Percentiles rank a stretch among this genome's conserved stretches.
phyloP scores from a whole-genome alignment of 2,329 filamentous ascomycete genomes.

The Monilinia laxa region DNA sequence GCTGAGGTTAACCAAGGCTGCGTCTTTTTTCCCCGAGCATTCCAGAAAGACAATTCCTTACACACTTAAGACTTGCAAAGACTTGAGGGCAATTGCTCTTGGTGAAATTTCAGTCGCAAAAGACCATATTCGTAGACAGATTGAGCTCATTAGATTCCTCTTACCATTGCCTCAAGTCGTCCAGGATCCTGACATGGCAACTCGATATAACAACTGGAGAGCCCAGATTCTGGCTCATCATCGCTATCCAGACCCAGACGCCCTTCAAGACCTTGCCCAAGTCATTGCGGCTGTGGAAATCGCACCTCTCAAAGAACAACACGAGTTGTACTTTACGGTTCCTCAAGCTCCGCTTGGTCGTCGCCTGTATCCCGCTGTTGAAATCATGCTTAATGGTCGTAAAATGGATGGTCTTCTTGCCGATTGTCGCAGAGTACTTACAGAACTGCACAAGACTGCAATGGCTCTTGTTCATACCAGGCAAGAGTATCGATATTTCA shows the following conservation, averaged over 20 bases:
- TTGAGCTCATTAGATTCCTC: not conserved
- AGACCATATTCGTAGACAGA: not conserved
- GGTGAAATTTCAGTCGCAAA: not conserved
- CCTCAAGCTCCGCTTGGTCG: not conserved
- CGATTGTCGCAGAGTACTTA: not conserved
- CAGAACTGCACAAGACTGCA: not conserved
- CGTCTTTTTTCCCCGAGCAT: not conserved
- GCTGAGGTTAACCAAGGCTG: not conserved
- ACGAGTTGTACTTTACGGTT: not conserved
- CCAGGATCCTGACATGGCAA: not conserved
- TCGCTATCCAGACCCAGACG: not conserved
- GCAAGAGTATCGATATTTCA: constrained; percentile 8
- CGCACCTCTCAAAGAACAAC: not conserved
- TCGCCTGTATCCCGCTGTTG: not conserved
- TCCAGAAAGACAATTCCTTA: not conserved
- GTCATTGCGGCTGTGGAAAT: not conserved
- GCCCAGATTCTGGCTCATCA: not conserved
- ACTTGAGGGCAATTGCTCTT: not conserved
- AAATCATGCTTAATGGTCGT: not conserved
- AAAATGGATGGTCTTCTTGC: not conserved
- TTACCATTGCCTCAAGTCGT: not conserved
- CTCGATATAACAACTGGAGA: not conserved
- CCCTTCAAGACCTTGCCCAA: not conserved
- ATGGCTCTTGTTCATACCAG: not conserved
- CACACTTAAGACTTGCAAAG: not conserved